phyloP scores from a whole-genome alignment of 192 early-diverging fungal species.

The Kappamyces sp. region DNA sequence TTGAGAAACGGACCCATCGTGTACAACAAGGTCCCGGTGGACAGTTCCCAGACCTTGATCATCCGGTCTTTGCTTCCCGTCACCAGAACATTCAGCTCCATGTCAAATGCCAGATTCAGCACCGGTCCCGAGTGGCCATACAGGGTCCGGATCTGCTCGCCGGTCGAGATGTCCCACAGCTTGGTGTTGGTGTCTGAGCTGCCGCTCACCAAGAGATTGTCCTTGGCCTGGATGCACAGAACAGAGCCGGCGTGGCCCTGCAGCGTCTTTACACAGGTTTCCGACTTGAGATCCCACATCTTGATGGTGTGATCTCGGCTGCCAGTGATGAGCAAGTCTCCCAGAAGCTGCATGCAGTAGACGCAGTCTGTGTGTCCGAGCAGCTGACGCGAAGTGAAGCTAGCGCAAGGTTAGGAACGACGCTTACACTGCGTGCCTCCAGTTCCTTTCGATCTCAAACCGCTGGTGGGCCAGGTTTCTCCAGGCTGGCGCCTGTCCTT shows the following conservation, averaged over 20 bases:
- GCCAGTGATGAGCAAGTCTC: constrained; percentile 68
- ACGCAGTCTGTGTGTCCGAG: constrained; percentile 75
- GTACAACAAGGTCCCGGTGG: constrained; percentile 46
- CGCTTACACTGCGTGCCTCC: constrained; percentile 66
- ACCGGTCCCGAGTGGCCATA: constrained; percentile 38
- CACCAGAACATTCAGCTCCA: constrained; percentile 40
- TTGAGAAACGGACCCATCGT: constrained; percentile 62
- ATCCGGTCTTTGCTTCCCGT: constrained; percentile 31
- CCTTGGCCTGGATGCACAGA: constrained; percentile 79
- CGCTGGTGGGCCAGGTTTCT: too few relatives aligned
- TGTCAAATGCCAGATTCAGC: constrained; percentile 42
- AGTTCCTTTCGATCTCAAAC: constrained; percentile 59
- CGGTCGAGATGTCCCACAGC: constrained; percentile 62
- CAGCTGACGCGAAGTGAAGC: constrained; percentile 52
- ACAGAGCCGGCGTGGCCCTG: constrained; percentile 71
- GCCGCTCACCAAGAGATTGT: constrained; percentile 60
- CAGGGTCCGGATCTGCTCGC: constrained; percentile 29
- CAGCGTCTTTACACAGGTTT: constrained; percentile 50
- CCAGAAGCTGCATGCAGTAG: constrained; percentile 78
- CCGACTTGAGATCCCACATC: constrained; percentile 68
- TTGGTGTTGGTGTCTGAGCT: constrained; percentile 76
- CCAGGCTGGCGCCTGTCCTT: too few relatives aligned
- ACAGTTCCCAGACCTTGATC: constrained; percentile 65
- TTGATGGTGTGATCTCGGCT: constrained; percentile 57
- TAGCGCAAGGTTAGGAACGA: too few relatives aligned